Conservation (phyloP, 257 asterid genomes). For the Solanum okadae region DNA sequence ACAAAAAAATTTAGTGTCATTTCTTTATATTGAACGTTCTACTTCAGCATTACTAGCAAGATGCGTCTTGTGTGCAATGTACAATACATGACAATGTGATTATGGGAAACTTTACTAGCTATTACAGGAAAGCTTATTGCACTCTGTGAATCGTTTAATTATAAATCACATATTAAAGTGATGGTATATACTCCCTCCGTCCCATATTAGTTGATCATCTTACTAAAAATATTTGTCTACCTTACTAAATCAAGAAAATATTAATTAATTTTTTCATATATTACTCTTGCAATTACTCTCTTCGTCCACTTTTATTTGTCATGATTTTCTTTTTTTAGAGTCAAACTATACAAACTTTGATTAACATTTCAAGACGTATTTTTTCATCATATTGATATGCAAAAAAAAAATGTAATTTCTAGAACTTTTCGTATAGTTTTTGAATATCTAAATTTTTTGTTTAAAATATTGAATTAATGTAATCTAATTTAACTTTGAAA, state of each 20-base stretch:
- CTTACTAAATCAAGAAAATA: neutral
- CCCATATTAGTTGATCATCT: neutral
- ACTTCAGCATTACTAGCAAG: neutral
- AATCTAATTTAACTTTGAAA: no score
- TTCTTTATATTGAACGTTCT: neutral
- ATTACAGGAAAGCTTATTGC: neutral
- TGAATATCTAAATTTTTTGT: no score
- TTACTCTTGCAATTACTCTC: no score
- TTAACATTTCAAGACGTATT: no score
- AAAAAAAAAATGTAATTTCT: no score
- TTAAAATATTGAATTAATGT: no score
- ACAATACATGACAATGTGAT: neutral
- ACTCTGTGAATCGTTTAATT: neutral
- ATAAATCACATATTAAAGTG: neutral
- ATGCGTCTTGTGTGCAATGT: neutral
- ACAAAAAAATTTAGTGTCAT: neutral
- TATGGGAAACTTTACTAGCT: neutral
- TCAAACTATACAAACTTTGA: no score
- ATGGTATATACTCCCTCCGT: fast-evolving
- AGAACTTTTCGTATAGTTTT: no score
- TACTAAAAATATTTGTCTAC: neutral
- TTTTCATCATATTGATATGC: no score
- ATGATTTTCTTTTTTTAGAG: no score
- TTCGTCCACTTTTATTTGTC: no score
- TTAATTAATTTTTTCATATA: no score